Evolutionary conservation across 495 filamentous ascomycete genomes (phyloP).

Genomic region (Penicillium silybi): DNA sequence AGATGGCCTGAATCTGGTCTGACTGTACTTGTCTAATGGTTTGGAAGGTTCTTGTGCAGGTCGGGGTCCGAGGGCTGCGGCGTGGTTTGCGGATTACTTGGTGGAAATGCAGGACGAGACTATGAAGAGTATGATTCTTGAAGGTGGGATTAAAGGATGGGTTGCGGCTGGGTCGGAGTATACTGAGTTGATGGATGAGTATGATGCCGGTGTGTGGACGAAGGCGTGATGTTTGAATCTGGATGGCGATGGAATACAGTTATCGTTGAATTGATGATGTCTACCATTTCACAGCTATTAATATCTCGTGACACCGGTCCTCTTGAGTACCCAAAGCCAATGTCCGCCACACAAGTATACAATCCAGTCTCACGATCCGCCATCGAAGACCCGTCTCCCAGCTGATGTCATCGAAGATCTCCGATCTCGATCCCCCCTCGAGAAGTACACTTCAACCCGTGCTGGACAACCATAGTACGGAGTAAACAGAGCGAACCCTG

Average conservation of each 20-base stretch:
- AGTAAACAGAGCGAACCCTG: neutral
- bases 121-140: constrained; percentile 54
- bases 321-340: neutral
- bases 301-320: neutral
- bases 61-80: constrained; percentile 57
- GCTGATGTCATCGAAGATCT: neutral
- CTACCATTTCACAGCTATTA: neutral
- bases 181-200: constrained; percentile 54
- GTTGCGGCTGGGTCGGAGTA: constrained; percentile 52
- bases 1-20: constrained; percentile 13
- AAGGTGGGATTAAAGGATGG: constrained; percentile 65
- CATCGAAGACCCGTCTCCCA: neutral
- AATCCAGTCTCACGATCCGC: neutral
- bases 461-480: too few relatives aligned
- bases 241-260: neutral
- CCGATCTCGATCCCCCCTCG: neutral
- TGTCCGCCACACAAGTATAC: neutral
- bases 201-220: constrained; percentile 49
- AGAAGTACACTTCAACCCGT: neutral
- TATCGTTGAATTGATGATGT: neutral
- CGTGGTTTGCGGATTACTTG: constrained; percentile 65
- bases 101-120: constrained; percentile 34
- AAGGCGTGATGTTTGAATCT: constrained; percentile 4
- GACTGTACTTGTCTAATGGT: neutral
- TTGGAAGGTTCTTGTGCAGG: constrained; percentile 59